Conservation (phyloP, 805 yeast genomes). For the Candida insectorum region DNA sequence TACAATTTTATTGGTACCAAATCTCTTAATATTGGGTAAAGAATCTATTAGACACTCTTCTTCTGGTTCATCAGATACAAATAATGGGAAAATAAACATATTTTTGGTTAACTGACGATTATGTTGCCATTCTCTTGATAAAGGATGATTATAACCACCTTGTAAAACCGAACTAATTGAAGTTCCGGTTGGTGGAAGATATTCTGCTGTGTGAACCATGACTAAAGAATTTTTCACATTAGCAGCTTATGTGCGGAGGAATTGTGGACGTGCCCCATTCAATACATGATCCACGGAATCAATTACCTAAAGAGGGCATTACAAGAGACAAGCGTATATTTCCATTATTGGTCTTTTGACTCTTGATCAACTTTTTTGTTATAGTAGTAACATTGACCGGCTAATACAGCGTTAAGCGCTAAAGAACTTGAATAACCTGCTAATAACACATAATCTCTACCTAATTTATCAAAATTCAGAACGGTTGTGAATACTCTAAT, state of each 20-base stretch:
- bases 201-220: slow-evolving; percentile 63
- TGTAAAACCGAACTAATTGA: slow-evolving; percentile 74
- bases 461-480: slow-evolving; percentile 25
- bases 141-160: slow-evolving; percentile 93
- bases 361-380: too few relatives aligned
- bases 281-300: too few relatives aligned
- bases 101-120: slow-evolving; percentile 79
- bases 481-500: slow-evolving; percentile 39
- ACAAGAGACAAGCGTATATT: too few relatives aligned
- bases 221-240: not conserved
- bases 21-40: slow-evolving; percentile 83
- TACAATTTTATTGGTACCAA: slow-evolving; percentile 75
- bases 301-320: too few relatives aligned
- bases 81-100: slow-evolving; percentile 91
- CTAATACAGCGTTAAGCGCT: slow-evolving; percentile 30
- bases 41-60: slow-evolving; percentile 74
- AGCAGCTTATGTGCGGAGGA: too few relatives aligned
- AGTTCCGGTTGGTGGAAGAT: slow-evolving; percentile 54
- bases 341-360: too few relatives aligned
- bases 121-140: slow-evolving; percentile 87
- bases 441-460: slow-evolving; percentile 32
- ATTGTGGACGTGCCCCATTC: too few relatives aligned
- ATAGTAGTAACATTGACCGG: slow-evolving; percentile 29
- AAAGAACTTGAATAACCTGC: slow-evolving; percentile 37
- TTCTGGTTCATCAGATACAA: slow-evolving; percentile 75